Conservation (phyloP, 306 rosid species). For the Hippophae rhamnoides region DNA sequence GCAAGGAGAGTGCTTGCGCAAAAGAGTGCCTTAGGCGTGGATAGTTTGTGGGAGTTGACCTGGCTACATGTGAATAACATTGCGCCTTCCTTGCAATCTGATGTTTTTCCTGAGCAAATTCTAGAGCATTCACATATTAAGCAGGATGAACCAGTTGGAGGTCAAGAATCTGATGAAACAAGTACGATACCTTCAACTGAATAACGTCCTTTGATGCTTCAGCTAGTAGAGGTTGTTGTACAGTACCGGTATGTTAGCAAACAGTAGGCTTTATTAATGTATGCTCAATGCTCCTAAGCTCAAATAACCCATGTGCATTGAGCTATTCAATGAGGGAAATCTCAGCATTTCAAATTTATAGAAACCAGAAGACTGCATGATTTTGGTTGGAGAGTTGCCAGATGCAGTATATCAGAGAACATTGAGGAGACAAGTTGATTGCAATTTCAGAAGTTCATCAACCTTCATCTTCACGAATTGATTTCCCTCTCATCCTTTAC, state of each 20-base stretch:
- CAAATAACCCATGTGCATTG: too few species aligned
- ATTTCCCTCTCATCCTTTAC: too few species aligned
- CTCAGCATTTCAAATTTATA: background rate
- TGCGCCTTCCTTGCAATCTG: conserved; percentile 70
- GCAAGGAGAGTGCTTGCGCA: conserved; percentile 58
- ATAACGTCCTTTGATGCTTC: conserved; percentile 29
- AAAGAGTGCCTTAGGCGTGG: conserved; percentile 85
- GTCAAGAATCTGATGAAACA: conserved; percentile 32
- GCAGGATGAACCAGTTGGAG: conserved; percentile 36
- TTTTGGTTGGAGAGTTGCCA: too few species aligned
- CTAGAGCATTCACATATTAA: conserved; percentile 35
- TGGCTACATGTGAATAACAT: conserved; percentile 88
- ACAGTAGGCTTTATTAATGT: background rate
- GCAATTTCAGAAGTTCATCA: too few species aligned
- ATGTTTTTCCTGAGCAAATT: conserved; percentile 78
- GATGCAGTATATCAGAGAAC: too few species aligned
- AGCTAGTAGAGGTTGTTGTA: conserved; percentile 25
- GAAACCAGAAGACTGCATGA: too few species aligned
- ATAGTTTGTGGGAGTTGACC: conserved; percentile 93
- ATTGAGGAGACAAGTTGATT: too few species aligned
- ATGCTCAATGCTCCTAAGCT: too few species aligned
- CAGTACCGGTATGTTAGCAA: conserved; percentile 12
- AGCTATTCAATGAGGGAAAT: background rate
- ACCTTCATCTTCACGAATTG: too few species aligned
- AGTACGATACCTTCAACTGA: conserved; percentile 32